Evolutionary conservation across 306 rosid genomes (phyloP), one percentile per base, ranked within the genome.

Genomic region (Prinsepia uniflora): DNA sequence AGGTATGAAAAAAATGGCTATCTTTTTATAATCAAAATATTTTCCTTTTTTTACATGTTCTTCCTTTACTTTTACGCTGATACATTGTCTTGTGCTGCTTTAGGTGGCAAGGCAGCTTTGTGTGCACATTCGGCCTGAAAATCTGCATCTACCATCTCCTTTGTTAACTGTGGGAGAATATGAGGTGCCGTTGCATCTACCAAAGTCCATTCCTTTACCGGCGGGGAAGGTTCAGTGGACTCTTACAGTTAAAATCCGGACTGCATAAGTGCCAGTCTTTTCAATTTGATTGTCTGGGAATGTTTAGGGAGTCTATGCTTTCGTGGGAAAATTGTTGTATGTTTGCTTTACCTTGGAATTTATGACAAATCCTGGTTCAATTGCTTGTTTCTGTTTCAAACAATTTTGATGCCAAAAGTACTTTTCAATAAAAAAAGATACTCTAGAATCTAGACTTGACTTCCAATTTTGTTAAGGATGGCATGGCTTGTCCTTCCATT

Each of bases 101-200:
- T 74, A 93, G 98, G 96, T 90, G 80, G 94, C 92, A 66, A 85
- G 97, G 76, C 97, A 88, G 72, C 85, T 93, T 11, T 81, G 60
- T 60, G 87, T 93, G 72, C 90, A 76, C 71, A 73, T 93, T 62
- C 74, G 81, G 14, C 86, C 86, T 0, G 92, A 85, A 42, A 87
- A 87, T 52, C 61, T 87, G 55, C 84, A 81, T 48, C 84, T 93
- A 58, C 81, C 90, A n/a, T 14, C 75, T 8, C 90, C 93, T 64
- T 70, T 93, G 78, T 75, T 86, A 0, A 79, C 78, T 0, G 67
- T 91, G 66, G 96, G 98, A 69, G 97, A 90, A 82, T 87, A 84
- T 70, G 94, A 90, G 76, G 90, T 93, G 84, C 92, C 93, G 9
- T 75, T 93, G 65, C 91, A 86, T 53, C 81, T 93, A 52, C 98